Evolutionary conservation across 176 grass and related monocot species (phyloP).

Genomic region (Leersia perrieri): DNA sequence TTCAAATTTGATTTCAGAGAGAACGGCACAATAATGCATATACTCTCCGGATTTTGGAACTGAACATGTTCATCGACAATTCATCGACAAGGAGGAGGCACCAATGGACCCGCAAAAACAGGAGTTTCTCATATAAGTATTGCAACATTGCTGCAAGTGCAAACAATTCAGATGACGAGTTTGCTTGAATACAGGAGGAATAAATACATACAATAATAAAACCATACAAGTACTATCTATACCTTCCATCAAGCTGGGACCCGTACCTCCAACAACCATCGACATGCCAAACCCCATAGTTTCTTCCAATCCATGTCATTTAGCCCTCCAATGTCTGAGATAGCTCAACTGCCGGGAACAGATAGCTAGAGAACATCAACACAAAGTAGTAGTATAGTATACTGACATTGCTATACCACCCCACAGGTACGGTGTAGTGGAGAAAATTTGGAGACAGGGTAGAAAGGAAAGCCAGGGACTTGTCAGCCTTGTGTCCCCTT

Average conservation of each 20-base stretch:
- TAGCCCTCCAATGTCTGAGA: constrained; percentile 39
- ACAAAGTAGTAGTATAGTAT: constrained; percentile 11
- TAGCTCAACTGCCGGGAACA: constrained; percentile 39
- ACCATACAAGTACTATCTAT: neutral
- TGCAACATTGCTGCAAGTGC: constrained; percentile 16
- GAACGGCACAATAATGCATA: neutral
- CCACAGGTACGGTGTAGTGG: constrained; percentile 20
- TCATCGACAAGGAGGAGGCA: constrained; percentile 22
- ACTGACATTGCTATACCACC: neutral
- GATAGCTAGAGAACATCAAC: constrained; percentile 36
- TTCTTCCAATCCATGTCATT: constrained; percentile 17
- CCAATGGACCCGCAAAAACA: neutral
- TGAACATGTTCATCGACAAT: constrained; percentile 3
- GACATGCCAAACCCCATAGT: constrained; percentile 6
- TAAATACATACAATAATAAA: neutral
- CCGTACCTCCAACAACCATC: constrained; percentile 28
- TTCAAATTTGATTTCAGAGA: neutral
- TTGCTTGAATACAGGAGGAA: constrained; percentile 9
- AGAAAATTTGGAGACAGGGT: constrained; percentile 26
- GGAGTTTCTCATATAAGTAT: neutral
- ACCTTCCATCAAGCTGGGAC: constrained; percentile 29
- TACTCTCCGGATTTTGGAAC: neutral
- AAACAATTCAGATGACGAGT: constrained; percentile 30
- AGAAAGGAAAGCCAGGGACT: constrained; percentile 48
- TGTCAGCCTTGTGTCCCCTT: constrained; percentile 64